Evolutionary conservation across 2,329 filamentous ascomycete genomes (phyloP), one percentile per base, ranked within the genome.

Genomic region (Trichoderma endophyticum): DNA sequence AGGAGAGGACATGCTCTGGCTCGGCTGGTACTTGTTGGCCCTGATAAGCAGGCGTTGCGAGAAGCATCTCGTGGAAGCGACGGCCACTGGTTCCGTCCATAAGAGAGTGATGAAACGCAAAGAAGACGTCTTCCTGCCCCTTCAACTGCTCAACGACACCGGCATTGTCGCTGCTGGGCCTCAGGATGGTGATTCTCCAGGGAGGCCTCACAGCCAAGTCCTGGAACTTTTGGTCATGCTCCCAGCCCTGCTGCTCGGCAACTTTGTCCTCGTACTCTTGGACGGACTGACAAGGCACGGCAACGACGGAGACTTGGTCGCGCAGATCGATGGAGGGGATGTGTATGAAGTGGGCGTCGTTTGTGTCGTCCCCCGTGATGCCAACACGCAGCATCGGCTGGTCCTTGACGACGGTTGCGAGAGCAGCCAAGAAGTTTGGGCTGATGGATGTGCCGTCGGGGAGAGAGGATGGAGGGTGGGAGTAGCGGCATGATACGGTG

Each of bases 21-120:
- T 48, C 28, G 26, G 43, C 32, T 24, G 48, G 24, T 62, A 12
- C 12, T 32, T 34, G 15, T 28, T 71, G 15, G 62, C 48, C 12
- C 51, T 21, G 24, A 56, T 36, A 15, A 71, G 82, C 83, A 3
- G 89, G 79, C 4, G 85, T 82, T 3, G 78, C 74, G 4, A 86
- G 80, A 0, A 90, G 78, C 2, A 81, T 79, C 34, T 81, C 77
- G 73, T 90, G 88, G 73, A 90, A 88, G 2, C 82, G 75, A 32
- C 79, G 78, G 0, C 83, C 84, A 73, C 84, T 84, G 14, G 82
- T 79, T 1, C 88, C 88, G 73, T 90, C 88, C 28, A 82, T 82
- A 21, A 89, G 79, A 0, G 83, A 81, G 74, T 90, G 88, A 73
- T 90, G 88, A 39, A 81, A 86, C 6, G 82, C 80, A 73, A 89